phyloP scores from a whole-genome alignment of 2,329 filamentous ascomycete species.

The Calonectria pseudoturangicola region DNA sequence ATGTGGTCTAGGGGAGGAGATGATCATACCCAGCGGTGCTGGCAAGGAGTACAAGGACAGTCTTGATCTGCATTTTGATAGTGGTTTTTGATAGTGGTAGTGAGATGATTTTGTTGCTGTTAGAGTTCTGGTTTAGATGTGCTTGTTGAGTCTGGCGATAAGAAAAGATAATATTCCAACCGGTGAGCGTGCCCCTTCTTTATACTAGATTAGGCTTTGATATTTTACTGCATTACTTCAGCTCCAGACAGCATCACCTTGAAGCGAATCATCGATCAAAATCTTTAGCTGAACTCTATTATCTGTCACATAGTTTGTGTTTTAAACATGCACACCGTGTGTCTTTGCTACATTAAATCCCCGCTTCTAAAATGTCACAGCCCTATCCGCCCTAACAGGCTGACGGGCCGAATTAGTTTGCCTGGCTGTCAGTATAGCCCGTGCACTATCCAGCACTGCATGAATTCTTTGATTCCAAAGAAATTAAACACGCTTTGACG shows the following conservation, averaged over 20 bases:
- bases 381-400: background rate
- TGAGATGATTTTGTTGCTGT: background rate
- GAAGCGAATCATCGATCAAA: background rate
- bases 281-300: background rate
- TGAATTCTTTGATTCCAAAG: background rate
- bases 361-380: background rate
- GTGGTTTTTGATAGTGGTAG: background rate
- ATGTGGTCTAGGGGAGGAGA: background rate
- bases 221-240: background rate
- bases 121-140: background rate
- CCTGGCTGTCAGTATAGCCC: background rate
- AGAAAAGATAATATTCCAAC: background rate
- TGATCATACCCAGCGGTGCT: background rate
- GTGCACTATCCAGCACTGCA: background rate
- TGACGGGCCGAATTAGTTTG: background rate
- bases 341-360: background rate
- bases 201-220: background rate
- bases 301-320: background rate
- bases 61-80: conserved; percentile 10
- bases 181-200: background rate
- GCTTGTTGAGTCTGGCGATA: background rate
- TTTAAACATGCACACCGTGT: background rate
- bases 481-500: background rate
- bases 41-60: background rate
- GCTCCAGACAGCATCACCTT: background rate